Evolutionary conservation across 805 yeast genomes (phyloP), one percentile per base, ranked within the genome.

Genomic region (Candida mattraensis): DNA sequence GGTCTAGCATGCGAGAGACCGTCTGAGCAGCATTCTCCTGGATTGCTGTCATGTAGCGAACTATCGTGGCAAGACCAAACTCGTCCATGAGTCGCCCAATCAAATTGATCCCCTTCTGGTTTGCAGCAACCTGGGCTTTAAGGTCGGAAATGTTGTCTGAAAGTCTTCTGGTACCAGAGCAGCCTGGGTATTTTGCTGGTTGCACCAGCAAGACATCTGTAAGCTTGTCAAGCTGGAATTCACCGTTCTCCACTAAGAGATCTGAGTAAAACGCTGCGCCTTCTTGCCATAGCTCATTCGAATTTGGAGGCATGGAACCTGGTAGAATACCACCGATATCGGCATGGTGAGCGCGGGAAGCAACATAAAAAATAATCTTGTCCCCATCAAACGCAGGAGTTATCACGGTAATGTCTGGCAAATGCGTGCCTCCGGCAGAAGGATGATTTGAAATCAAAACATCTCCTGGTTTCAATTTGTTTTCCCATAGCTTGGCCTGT

Each of bases 241-340:
- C 64, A 5, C 94, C 94, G 33, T 72, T 65, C 20, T 69, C 60
- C 5, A 87, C 89, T 9, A 89, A 67, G 41, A 83, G 69, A 55
- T 82, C 88, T 1, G 91, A 79, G 49, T 76, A 72, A 19, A 89
- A 87, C 3, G 85, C 76, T 2, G 95, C 96, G 31, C 96, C 97
- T 61, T 89, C 97, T 54, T 88, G 88, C 68, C 77, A 82, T 22
- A 89, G 63, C 39, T 79, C 78, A 51, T 81, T 85, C 3, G 96
- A 86, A 53, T 83, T 80, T 7, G 96, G 95, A 7, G 96, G 96
- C 87, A 89, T 87, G 0, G 94, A 83, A 1, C 96, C 96, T 1
- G 96, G 95, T 17, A 87, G 64, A 39, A 82, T 76, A n/a, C 95
- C 93, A 13, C 97, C 97, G 53, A 89, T 88, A 60, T 89, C 97